Evolutionary conservation across 2,329 filamentous ascomycete genomes (phyloP).

Genomic region (Gnomoniopsis smithogilvyi): DNA sequence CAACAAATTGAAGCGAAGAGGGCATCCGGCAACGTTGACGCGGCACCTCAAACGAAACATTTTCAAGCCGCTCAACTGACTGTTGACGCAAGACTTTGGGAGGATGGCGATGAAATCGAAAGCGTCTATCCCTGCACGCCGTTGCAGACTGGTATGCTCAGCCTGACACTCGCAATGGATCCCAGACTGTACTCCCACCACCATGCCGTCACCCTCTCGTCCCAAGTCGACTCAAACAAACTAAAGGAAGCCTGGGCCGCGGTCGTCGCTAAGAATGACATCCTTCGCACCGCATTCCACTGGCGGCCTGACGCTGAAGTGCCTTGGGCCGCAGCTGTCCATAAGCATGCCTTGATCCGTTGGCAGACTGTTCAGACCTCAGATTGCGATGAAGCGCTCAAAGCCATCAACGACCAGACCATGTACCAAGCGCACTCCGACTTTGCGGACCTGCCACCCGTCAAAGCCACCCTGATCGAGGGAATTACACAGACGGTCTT

Average conservation of each 20-base stretch:
- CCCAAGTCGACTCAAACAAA: slow-evolving; percentile 9
- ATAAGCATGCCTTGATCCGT: background rate
- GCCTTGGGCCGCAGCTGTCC: background rate
- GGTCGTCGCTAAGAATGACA: slow-evolving; percentile 20
- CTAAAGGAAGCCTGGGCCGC: slow-evolving; percentile 18
- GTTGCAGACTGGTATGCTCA: slow-evolving; percentile 21
- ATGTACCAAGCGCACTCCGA: background rate
- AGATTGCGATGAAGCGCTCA: background rate
- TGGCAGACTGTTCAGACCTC: background rate
- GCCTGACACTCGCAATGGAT: slow-evolving; percentile 18
- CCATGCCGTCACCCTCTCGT: slow-evolving; percentile 8
- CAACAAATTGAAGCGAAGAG: too few relatives aligned
- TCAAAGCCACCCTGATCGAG: background rate
- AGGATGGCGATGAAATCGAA: slow-evolving; percentile 14
- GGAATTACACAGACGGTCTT: background rate
- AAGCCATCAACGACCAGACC: background rate
- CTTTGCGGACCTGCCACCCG: background rate
- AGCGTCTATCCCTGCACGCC: slow-evolving; percentile 26
- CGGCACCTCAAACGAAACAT: too few relatives aligned
- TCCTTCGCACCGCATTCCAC: slow-evolving; percentile 28
- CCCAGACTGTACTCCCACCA: slow-evolving; percentile 21
- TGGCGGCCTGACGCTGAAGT: background rate
- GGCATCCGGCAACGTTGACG: too few relatives aligned
- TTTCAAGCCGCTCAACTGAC: slow-evolving; percentile 1
- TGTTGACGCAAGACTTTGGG: slow-evolving; percentile 18